Evolutionary conservation across 495 filamentous ascomycete species (phyloP), one percentile per base, ranked within the genome.

Genomic region (Neurospora tetraspora): DNA sequence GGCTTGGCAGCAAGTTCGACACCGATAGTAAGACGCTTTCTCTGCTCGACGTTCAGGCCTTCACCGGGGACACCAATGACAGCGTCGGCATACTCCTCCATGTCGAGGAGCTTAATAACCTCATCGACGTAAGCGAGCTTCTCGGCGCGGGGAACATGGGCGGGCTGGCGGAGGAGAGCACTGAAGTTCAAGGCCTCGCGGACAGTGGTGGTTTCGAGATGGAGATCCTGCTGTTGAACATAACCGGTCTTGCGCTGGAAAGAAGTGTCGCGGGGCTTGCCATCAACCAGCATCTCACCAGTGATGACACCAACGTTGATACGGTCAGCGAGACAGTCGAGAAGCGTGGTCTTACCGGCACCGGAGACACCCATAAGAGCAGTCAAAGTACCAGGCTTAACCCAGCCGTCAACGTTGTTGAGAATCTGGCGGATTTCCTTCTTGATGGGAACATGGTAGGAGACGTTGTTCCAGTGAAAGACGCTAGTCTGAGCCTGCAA

Each of bases 241-340:
- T 97, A 98, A 36, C 94, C 94, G 4, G 94, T 97, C 84, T 96
- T 96, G 40, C 94, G 91, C 78, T 96, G 93, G 86, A 97, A 97
- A 0, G 92, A 93, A 20, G 87, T 84, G 77, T 96, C 92, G 20
- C 91, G 87, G 47, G 85, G 89, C 34, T 84, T 86, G 2, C 93
- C 94, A 76, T 96, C 91, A 6, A 97, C 92, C 3, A 95, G 83
- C 89, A 95, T 94, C 70, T 94, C 89, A 34, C 94, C 94, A 20
- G 88, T 90, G 69, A 97, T 91, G 12, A 96, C 90, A 75, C 94
- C 94, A 88, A 94, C 93, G 0, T 91, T 92, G 39, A 91, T 93
- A 78, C 94, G 89, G 73, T 90, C 89, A 39, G 94, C 94, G 69
- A 93, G 80, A 70, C 89, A 88, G 82, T 93, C 89, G 9, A 92